Evolutionary conservation across 495 filamentous ascomycete species (phyloP).

Genomic region (Xylaria flabelliformis): DNA sequence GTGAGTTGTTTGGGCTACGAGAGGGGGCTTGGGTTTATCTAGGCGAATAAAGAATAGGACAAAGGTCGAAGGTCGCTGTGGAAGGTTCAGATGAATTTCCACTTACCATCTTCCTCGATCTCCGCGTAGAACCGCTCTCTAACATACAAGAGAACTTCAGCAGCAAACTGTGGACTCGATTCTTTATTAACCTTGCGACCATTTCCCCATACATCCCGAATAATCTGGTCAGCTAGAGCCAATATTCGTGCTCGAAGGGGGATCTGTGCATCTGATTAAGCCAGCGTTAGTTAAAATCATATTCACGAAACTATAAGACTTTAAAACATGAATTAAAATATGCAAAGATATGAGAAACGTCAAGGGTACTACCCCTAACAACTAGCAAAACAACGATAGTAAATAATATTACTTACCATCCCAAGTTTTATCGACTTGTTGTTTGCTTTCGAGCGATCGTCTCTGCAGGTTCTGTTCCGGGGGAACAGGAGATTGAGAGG

Average conservation of each 20-base stretch:
- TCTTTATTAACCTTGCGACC: conserved; percentile 63
- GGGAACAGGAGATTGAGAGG: conserved; percentile 23
- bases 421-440: conserved; percentile 67
- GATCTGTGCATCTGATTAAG: conserved; percentile 56
- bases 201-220: conserved; percentile 63
- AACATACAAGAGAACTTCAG: conserved; percentile 67
- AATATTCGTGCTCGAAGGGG: conserved; percentile 66
- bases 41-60: neutral
- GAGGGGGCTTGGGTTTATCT: neutral
- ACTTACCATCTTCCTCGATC: conserved; percentile 43
- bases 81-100: neutral
- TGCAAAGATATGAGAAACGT: neutral
- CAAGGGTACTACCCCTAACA: neutral
- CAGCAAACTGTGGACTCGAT: conserved; percentile 67
- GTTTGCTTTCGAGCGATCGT: conserved; percentile 55
- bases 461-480: conserved; percentile 34
- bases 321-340: neutral
- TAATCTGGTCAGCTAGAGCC: conserved; percentile 67
- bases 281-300: neutral
- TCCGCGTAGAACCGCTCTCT: conserved; percentile 67
- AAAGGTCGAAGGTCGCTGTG: neutral
- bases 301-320: neutral
- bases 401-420: conserved; percentile 44
- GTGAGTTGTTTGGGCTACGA: neutral
- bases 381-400: neutral